These are phyloP conservation scores for Pochonia chlamydosporia DNA, from an alignment of 2,329 filamentous ascomycete species.

Conservation along the genomic window DNA sequence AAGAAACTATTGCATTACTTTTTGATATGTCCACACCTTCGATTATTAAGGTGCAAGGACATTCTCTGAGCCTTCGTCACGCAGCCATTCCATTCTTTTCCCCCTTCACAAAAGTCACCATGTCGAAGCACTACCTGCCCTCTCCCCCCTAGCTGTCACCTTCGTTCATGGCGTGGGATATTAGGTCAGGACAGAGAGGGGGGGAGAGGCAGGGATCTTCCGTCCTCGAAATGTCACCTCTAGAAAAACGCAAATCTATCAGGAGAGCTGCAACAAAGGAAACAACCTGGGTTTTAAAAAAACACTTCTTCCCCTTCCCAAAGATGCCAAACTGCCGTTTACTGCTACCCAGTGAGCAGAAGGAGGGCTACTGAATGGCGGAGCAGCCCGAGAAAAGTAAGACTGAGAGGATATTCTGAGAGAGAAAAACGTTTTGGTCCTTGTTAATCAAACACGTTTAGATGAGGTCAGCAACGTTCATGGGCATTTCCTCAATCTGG, in stretches of 20 bases:
- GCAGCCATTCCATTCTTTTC: constrained; percentile 26
- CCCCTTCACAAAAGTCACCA: constrained; percentile 8
- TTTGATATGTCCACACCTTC: constrained; percentile 32
- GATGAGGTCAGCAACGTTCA: constrained; percentile 78
- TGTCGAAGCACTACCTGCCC: constrained; percentile 22
- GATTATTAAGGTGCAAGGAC: constrained; percentile 30
- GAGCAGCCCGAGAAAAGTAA: constrained; percentile 18
- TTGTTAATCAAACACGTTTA: constrained; percentile 35
- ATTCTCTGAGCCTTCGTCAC: constrained; percentile 22
- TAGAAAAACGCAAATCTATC: constrained; percentile 36
- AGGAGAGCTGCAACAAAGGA: constrained; percentile 27
- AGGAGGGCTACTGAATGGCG: constrained; percentile 14
- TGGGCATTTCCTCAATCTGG: constrained; percentile 99
- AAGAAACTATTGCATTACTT: constrained; percentile 36
- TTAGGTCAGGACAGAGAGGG: constrained; percentile 11
- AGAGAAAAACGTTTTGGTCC: constrained; percentile 5
- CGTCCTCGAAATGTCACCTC: constrained; percentile 19
- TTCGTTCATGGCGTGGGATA: constrained; percentile 3
- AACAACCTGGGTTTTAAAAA: constrained; percentile 23
- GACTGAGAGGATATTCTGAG: constrained; percentile 19
- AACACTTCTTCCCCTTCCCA: constrained; percentile 8
- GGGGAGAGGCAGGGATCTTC: neutral
- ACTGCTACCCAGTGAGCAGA: constrained; percentile 5
- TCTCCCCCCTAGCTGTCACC: constrained; percentile 16
- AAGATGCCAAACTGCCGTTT: constrained; percentile 22